Base-by-base conservation (phyloP, 257 asterid species). In the Solanum okadae region DNA sequence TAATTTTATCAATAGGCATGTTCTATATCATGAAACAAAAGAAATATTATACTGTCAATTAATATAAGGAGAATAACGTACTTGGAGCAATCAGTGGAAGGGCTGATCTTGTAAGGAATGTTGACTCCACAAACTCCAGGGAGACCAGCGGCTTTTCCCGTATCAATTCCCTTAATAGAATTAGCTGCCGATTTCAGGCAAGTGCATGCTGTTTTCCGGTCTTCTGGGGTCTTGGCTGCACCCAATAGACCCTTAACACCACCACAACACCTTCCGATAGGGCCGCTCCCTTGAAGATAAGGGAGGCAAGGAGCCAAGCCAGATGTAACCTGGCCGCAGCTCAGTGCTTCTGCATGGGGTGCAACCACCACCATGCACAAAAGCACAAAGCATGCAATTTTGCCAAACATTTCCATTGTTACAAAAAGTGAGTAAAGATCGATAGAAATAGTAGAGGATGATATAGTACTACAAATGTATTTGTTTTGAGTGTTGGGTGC, bases 41-140 rank as follows among this genome's bases (percentile, higher is more conserved):
- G 61, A 49, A 16, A 49, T 49, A 49, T 49, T 49, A 5, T 15
- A 49, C 22, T 49, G 61, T 49, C 61, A 15, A 49, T 15, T 49
- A 2, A 49, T 44, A 49, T 49, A 14, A 49, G 59, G 3, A 14
- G 20, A 49, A 49, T 15, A 7, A 56, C 72, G 8, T 88, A 72
- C 91, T 34, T 85, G 22, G 88, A 42, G 87, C 91, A 87, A 78
- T 90, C 88, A 22, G 87, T 88, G 75, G 79, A n/a, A 20, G 84
- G 88, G 85, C 89, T 88, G 86, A 90, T 85, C 87, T 85, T 70
- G 81, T 85, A 88, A 18, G 90, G 90, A 14, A 90, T 22, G 31
- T 4, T 46, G 15, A 85, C 85, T 11, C 87, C 72, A 77, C 91
- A 88, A 29, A 35, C 52, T 6, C 49, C 16, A 2, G 92, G 92